phyloP scores from a whole-genome alignment of 2,329 filamentous ascomycete genomes.

The Penicillium digitatum region DNA sequence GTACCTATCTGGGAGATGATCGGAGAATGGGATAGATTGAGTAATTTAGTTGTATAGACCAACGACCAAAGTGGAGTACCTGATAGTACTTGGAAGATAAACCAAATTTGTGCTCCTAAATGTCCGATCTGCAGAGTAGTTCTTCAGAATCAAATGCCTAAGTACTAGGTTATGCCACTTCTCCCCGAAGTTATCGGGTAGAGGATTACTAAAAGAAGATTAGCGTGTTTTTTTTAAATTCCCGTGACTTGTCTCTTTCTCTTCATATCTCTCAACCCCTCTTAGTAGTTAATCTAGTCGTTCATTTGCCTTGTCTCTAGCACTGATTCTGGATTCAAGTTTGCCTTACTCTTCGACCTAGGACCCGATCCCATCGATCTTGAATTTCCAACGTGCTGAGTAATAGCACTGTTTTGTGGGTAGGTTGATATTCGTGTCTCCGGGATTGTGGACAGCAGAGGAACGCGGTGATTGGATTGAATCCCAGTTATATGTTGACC shows the following conservation, averaged over 20 bases:
- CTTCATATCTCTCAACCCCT: constrained; percentile 26
- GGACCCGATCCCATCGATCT: not conserved
- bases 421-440: constrained; percentile 20
- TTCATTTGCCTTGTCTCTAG: constrained; percentile 6
- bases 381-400: constrained; percentile 7
- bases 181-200: constrained; percentile 8
- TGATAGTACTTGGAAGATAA: not conserved
- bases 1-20: not conserved
- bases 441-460: constrained; percentile 20
- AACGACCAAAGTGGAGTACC: not conserved
- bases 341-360: not conserved
- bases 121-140: not conserved
- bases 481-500: constrained; percentile 1
- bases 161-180: not conserved
- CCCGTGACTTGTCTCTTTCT: constrained; percentile 29
- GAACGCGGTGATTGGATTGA: constrained; percentile 4
- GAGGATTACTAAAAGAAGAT: constrained; percentile 15
- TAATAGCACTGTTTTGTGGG: constrained; percentile 22
- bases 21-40: not conserved
- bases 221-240: constrained; percentile 23
- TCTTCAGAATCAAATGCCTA: not conserved
- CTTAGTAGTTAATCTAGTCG: constrained; percentile 11
- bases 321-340: constrained; percentile 1
- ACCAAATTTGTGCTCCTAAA: not conserved
- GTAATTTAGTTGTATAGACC: too few species aligned